Conservation (phyloP, 768 basidiomycete species). For the Tricholoma matsutake region DNA sequence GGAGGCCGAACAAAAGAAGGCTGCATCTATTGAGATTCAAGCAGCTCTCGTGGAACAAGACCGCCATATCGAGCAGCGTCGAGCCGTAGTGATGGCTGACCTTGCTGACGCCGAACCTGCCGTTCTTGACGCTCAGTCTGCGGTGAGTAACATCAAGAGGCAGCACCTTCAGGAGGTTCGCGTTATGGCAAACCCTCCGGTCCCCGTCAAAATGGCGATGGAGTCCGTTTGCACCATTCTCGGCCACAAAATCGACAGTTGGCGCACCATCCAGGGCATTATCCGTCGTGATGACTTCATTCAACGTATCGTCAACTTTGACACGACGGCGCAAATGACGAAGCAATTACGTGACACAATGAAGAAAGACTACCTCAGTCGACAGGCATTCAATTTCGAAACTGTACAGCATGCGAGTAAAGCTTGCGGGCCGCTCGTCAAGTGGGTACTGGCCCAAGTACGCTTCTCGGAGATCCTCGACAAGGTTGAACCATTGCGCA, state of each 20-base stretch:
- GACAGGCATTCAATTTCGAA: conserved; percentile 92
- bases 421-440: conserved; percentile 96
- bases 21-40: conserved; percentile 94
- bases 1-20: conserved; percentile 97
- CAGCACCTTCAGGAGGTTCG: conserved; percentile 97
- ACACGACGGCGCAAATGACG: conserved; percentile 89
- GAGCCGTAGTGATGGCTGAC: conserved; percentile 88
- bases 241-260: conserved; percentile 95
- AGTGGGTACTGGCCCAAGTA: conserved; percentile 98
- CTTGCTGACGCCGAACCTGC: conserved; percentile 98
- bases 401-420: conserved; percentile 92
- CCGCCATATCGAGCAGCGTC: conserved; percentile 81
- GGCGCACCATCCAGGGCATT: conserved; percentile 93
- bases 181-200: conserved; percentile 97
- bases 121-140: conserved; percentile 89
- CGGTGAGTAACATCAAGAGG: conserved; percentile 96
- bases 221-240: conserved; percentile 96
- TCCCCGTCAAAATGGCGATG: conserved; percentile 97
- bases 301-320: conserved; percentile 91
- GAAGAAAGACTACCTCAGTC: conserved; percentile 90
- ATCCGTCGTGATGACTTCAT: conserved; percentile 98
- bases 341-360: conserved; percentile 84
- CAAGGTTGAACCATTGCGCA: conserved; percentile 92
- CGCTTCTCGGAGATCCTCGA: conserved; percentile 96
- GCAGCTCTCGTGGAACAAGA: conserved; percentile 92